Conservation (phyloP, 768 basidiomycete genomes). For the Lentinula edodes region DNA sequence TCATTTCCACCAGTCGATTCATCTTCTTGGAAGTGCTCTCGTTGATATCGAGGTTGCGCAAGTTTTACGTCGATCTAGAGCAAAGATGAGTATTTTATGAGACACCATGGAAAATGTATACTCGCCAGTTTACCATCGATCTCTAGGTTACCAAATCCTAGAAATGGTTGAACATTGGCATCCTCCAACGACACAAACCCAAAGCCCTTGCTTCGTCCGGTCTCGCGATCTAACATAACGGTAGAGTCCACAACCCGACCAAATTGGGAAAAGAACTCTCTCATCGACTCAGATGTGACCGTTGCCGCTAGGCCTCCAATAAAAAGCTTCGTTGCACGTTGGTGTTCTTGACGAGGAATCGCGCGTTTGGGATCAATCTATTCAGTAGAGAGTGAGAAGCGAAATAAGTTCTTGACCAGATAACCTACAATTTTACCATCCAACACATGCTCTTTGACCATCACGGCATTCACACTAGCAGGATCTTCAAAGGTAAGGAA, state of each 20-base stretch:
- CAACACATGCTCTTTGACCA: slow-evolving; percentile 90
- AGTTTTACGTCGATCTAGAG: slow-evolving; percentile 93
- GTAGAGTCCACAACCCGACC: slow-evolving; percentile 97
- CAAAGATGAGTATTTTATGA: background rate
- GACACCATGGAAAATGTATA: slow-evolving; percentile 27
- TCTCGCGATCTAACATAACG: slow-evolving; percentile 97
- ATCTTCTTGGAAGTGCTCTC: slow-evolving; percentile 59
- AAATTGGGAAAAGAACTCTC: slow-evolving; percentile 88
- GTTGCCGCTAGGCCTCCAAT: slow-evolving; percentile 90
- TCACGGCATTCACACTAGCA: slow-evolving; percentile 89
- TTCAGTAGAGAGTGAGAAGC: slow-evolving; percentile 26
- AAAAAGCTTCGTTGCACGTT: slow-evolving; percentile 89
- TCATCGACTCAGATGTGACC: slow-evolving; percentile 92
- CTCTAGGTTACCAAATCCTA: slow-evolving; percentile 83
- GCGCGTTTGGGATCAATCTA: slow-evolving; percentile 99
- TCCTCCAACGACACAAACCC: slow-evolving; percentile 97
- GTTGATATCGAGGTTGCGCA: slow-evolving; percentile 85
- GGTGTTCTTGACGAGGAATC: slow-evolving; percentile 94
- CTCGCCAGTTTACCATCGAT: slow-evolving; percentile 93
- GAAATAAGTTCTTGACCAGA: slow-evolving; percentile 35
- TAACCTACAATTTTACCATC: slow-evolving; percentile 94
- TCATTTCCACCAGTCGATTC: slow-evolving; percentile 38
- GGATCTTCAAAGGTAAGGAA: slow-evolving; percentile 96
- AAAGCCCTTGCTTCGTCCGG: slow-evolving; percentile 92
- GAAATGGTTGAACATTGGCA: slow-evolving; percentile 80